Base-by-base conservation (phyloP, 1,139 yeast species). In the Geotrichum cucujoidarum region DNA sequence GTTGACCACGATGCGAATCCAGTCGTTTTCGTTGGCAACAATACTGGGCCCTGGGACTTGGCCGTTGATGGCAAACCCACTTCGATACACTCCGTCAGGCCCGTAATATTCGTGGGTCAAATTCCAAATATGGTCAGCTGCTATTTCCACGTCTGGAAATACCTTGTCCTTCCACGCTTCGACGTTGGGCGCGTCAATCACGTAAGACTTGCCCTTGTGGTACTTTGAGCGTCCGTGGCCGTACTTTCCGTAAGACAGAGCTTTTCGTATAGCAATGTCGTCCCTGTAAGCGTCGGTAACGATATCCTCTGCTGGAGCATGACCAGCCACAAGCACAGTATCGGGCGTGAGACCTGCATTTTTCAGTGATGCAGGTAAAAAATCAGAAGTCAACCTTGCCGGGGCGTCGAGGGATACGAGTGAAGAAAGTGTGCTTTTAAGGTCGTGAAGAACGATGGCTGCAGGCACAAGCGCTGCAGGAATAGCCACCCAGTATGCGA, bases 31-130 rank as follows among this genome's bases (percentile, higher is more conserved):
- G 14, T 64, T 60, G 0, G 65, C 71, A 16, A 52, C 57, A 18
- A 69, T 58, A 13, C 55, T 24, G 1, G 73, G 72, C 1, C 73
- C 72, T 1, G 72, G 73, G 1, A 65, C 57, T 40, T 59, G 59
- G 3, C 67, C 70, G 48, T 69, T 69, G 33, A 69, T 57, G 16
- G 58, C 49, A 43, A 58, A 59, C 13, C 59, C 58, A 35, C 53
- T 54, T 30, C 55, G 52, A 47, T 53, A 61, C 17, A 44, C 51
- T 5, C 66, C 67, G 20, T 59, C 67, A 4, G 58, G 56, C 16
- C 55, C 54, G n/a, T 29, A 29, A 29, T 43, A 45, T 25, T 50
- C 49, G n/a, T 47, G 48, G 1, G 58, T 55, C 6, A 52, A 30
- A 22, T 55, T 55, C 52, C 45, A 46, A 11, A 24, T 43, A 13